A percentile compares a stretch with the other conserved stretches of the same genome.
These are phyloP conservation scores for Keithomyces neogunnii DNA, from an alignment of 2,329 filamentous ascomycete genomes.

Conservation along the genomic window DNA sequence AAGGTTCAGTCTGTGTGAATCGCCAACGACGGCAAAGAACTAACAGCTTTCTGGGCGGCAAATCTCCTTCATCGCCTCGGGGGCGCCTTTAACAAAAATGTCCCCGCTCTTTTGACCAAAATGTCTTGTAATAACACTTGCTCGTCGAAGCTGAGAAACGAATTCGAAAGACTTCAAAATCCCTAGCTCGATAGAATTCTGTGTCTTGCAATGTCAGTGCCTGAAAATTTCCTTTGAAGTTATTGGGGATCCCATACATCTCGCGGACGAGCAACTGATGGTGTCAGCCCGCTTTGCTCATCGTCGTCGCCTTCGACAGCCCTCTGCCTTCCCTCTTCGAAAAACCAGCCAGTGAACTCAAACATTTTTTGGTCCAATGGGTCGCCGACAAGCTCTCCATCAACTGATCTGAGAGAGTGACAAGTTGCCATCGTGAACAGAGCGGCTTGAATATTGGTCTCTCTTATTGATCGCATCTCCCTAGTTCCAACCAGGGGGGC, in stretches of 20 bases:
- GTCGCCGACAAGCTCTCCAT: constrained; percentile 84
- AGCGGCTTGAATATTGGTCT: constrained; percentile 42
- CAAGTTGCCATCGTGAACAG: constrained; percentile 97
- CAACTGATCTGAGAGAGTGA: constrained; percentile 80
- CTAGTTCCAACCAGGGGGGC: constrained; percentile 1
- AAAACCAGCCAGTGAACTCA: constrained; percentile 87
- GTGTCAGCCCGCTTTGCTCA: constrained; percentile 66
- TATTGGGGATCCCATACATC: constrained; percentile 23
- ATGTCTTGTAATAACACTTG: constrained; percentile 84
- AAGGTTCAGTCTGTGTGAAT: constrained; percentile 7
- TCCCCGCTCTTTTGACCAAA: constrained; percentile 79
- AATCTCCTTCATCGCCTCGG: constrained; percentile 93
- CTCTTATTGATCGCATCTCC: not conserved
- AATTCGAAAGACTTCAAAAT: constrained; percentile 90
- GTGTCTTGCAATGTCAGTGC: constrained; percentile 7
- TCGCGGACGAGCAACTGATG: constrained; percentile 83
- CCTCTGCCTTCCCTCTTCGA: constrained; percentile 75
- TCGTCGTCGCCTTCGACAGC: constrained; percentile 59
- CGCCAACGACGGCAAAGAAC: constrained; percentile 19
- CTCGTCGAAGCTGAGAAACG: constrained; percentile 81
- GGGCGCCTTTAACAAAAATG: constrained; percentile 92
- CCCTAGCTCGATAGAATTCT: constrained; percentile 71
- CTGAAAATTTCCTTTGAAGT: not conserved
- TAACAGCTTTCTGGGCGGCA: constrained; percentile 72
- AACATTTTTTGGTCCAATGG: constrained; percentile 98